Conservation (phyloP, 2,329 filamentous ascomycete genomes). For the Colletotrichum lentis region DNA sequence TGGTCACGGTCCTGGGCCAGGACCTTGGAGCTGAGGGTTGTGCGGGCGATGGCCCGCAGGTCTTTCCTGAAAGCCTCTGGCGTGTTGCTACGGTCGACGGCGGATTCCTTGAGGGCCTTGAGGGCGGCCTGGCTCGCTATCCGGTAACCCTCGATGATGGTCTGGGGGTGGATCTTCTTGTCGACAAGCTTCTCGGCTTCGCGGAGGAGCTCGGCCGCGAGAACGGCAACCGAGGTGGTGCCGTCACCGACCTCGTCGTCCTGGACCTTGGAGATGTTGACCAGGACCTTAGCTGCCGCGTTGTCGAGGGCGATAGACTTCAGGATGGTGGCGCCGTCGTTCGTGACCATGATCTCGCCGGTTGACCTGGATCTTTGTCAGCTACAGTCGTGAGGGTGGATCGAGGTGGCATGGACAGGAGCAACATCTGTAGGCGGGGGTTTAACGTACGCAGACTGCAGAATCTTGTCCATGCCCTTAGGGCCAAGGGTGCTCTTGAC, state of each 20-base stretch:
- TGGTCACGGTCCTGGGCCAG: conserved; percentile 92
- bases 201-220: conserved; percentile 92
- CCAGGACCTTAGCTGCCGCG: conserved; percentile 95
- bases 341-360: conserved; percentile 97
- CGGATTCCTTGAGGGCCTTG: conserved; percentile 80
- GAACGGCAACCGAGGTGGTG: conserved; percentile 95
- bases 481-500: conserved; percentile 97
- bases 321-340: conserved; percentile 97
- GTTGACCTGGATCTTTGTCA: conserved; percentile 71
- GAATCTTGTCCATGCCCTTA: conserved; percentile 99
- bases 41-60: conserved; percentile 87
- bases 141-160: conserved; percentile 98
- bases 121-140: conserved; percentile 94
- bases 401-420: conserved; percentile 3
- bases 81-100: conserved; percentile 89
- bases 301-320: conserved; percentile 99
- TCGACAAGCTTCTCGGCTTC: conserved; percentile 97
- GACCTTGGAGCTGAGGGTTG: conserved; percentile 96
- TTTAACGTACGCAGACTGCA: conserved; percentile 84
- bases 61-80: conserved; percentile 87
- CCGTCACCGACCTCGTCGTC: conserved; percentile 99
- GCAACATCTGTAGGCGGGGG: conserved; percentile 6
- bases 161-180: conserved; percentile 99
- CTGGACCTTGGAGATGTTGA: conserved; percentile 99
- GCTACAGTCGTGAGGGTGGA: conserved; percentile 35